Conservation (phyloP, 371 early-diverging fungal species). For the Ecytonucleospora hepatopenaei region DNA sequence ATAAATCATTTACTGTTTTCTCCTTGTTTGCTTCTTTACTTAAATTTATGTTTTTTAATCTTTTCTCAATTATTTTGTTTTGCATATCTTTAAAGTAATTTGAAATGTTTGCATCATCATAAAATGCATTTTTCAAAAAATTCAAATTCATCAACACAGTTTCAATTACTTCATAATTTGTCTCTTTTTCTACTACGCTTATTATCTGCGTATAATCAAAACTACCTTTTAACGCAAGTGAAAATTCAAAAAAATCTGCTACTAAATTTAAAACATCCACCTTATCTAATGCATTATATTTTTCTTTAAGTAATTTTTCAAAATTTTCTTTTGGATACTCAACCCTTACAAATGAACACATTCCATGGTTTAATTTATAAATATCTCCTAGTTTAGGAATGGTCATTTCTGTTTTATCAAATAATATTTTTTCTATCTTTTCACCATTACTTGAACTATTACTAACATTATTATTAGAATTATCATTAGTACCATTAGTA, state of each 20-base stretch:
- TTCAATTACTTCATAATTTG: conserved; percentile 6
- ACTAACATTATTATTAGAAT: too few species aligned
- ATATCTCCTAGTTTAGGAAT: neutral
- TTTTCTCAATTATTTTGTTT: neutral
- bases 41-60: conserved; percentile 2
- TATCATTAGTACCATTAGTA: conserved; percentile 61
- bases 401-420: neutral
- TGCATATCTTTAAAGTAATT: neutral
- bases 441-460: too few species aligned
- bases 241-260: conserved; percentile 8
- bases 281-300: neutral
- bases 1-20: conserved; percentile 1
- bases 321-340: neutral
- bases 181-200: neutral
- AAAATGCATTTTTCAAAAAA: neutral
- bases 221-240: neutral
- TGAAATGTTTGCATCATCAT: neutral
- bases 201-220: neutral
- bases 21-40: neutral
- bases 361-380: conserved; percentile 6
- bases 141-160: neutral
- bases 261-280: neutral
- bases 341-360: neutral
- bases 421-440: neutral
- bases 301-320: neutral